A percentile compares a stretch with the other conserved stretches of the same genome.
Evolutionary conservation across 2,329 filamentous ascomycete species (phyloP).

Genomic region (Aspergillus sp.): DNA sequence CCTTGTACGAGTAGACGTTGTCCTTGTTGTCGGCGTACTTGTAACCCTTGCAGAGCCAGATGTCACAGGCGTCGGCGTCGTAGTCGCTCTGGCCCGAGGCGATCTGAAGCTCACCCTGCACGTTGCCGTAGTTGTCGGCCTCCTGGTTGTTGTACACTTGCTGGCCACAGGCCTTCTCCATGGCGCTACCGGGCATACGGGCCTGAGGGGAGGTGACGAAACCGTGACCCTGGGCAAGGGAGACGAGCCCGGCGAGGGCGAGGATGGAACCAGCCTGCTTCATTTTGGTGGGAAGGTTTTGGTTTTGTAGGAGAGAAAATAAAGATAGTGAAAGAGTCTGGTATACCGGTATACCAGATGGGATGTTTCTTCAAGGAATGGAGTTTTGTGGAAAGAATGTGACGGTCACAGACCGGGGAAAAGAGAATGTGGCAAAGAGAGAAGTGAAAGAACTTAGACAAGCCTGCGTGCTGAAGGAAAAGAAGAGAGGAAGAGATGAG

Average conservation of each 20-base stretch:
- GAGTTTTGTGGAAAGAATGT: conserved; percentile 18
- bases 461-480: conserved; percentile 22
- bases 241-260: conserved; percentile 47
- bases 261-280: conserved; percentile 47
- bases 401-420: conserved; percentile 27
- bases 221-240: conserved; percentile 56
- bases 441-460: conserved; percentile 9
- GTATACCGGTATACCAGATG: conserved; percentile 30
- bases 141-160: conserved; percentile 57
- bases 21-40: conserved; percentile 58
- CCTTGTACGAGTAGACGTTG: conserved; percentile 55
- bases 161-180: conserved; percentile 55
- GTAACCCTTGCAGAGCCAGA: conserved; percentile 62
- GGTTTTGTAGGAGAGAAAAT: background rate
- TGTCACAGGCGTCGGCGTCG: conserved; percentile 50
- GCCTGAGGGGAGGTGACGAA: conserved; percentile 52
- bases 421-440: conserved; percentile 23
- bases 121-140: conserved; percentile 59
- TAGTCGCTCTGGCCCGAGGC: conserved; percentile 52
- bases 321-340: conserved; percentile 16
- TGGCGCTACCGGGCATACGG: conserved; percentile 55
- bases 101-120: conserved; percentile 58
- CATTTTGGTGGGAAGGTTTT: conserved; percentile 35
- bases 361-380: conserved; percentile 3
- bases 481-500: conserved; percentile 1